Conservation (phyloP, 2,329 filamentous ascomycete species). For the Hymenoscyphus repandus region DNA sequence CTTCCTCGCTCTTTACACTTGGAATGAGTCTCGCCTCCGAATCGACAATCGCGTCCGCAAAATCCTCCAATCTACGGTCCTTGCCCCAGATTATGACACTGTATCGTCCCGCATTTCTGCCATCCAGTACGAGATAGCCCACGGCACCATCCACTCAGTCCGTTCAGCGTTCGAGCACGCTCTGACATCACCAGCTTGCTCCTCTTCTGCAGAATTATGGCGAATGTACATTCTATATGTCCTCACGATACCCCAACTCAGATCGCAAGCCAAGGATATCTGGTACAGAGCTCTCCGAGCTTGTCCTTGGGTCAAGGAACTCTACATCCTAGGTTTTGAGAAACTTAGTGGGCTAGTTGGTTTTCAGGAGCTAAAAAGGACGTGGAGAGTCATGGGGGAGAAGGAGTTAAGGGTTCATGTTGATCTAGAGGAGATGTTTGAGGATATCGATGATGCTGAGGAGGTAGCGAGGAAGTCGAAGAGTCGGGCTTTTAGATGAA, state of each 20-base stretch:
- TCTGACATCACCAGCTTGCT: constrained; percentile 33
- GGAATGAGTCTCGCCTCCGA: constrained; percentile 65
- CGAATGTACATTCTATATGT: constrained; percentile 47
- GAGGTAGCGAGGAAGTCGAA: not conserved
- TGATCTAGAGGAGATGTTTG: constrained; percentile 41
- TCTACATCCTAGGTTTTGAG: constrained; percentile 52
- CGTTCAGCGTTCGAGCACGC: constrained; percentile 52
- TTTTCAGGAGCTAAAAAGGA: constrained; percentile 42
- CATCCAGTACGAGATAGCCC: constrained; percentile 48
- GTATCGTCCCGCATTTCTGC: constrained; percentile 49
- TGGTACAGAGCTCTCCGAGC: constrained; percentile 50
- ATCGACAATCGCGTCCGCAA: constrained; percentile 73
- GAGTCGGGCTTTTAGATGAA: constrained; percentile 5
- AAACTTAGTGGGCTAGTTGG: constrained; percentile 27
- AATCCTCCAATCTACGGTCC: constrained; percentile 44
- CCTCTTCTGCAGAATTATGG: constrained; percentile 42
- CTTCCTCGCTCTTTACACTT: constrained; percentile 68
- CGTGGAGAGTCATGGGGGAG: constrained; percentile 53
- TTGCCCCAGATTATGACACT: constrained; percentile 30
- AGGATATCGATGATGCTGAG: constrained; percentile 18
- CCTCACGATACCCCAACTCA: constrained; percentile 33
- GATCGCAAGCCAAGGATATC: constrained; percentile 40
- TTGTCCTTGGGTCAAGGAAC: constrained; percentile 59
- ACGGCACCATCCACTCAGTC: constrained; percentile 45
- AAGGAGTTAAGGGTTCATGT: constrained; percentile 56